Percentiles rank a stretch among this genome's conserved stretches.
phyloP scores from a whole-genome alignment of 176 grass and related monocot species.

The Cenchrus americanus region DNA sequence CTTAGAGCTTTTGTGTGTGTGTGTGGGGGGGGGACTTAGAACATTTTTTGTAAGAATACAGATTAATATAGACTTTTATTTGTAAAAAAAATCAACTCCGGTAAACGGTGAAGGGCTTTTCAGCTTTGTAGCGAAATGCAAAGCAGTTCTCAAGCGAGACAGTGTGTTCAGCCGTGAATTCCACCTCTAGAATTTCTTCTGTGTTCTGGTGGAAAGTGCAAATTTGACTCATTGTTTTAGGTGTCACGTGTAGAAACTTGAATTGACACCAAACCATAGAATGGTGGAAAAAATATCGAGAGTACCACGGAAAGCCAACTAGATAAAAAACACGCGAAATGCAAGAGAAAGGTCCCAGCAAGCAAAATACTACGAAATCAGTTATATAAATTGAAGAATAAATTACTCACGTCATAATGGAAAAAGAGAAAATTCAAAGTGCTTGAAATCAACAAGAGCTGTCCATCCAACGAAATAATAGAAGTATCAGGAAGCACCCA shows the following conservation, averaged over 20 bases:
- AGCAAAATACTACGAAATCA: background rate
- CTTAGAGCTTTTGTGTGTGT: too few relatives aligned
- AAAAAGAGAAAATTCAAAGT: too few relatives aligned
- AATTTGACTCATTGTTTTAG: background rate
- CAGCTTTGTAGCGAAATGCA: background rate
- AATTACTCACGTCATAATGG: background rate
- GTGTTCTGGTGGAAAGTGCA: background rate
- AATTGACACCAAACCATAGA: background rate
- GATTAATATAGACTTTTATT: background rate
- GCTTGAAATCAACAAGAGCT: too few relatives aligned
- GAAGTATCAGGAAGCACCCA: too few relatives aligned
- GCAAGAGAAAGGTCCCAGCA: background rate
- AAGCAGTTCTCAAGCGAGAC: background rate
- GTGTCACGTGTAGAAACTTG: background rate
- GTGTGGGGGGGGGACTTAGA: too few relatives aligned
- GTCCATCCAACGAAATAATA: too few relatives aligned
- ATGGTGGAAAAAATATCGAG: background rate
- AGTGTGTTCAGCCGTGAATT: background rate
- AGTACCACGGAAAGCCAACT: background rate
- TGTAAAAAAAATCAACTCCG: background rate
- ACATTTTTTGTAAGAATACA: background rate
- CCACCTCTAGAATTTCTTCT: background rate
- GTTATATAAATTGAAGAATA: background rate
- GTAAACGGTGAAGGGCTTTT: background rate
- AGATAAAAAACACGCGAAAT: background rate